These are phyloP conservation scores for Pseudodiploospora longispora DNA, from an alignment of 2,329 filamentous ascomycete genomes.

Conservation along the genomic window DNA sequence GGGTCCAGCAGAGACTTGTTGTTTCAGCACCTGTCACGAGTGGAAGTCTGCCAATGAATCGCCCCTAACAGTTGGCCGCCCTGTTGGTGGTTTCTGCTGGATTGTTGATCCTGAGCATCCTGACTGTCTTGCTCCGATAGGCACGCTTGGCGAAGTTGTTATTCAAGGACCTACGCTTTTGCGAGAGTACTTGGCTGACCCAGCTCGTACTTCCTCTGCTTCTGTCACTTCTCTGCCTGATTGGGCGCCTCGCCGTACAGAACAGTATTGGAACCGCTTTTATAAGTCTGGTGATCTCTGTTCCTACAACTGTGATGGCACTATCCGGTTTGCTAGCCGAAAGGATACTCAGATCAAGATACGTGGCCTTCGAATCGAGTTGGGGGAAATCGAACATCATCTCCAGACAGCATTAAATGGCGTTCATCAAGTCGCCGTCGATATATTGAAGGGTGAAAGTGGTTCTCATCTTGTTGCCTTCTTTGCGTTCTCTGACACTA, in stretches of 20 bases:
- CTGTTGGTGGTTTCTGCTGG: slow-evolving; percentile 7
- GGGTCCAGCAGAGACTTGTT: slow-evolving; percentile 12
- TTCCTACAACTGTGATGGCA: slow-evolving; percentile 22
- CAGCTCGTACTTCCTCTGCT: slow-evolving; percentile 2
- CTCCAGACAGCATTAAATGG: neutral
- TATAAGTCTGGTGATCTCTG: slow-evolving; percentile 42
- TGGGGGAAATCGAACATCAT: neutral
- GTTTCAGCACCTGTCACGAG: slow-evolving; percentile 8
- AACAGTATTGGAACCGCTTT: slow-evolving; percentile 11
- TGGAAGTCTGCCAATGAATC: slow-evolving; percentile 6
- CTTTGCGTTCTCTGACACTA: neutral
- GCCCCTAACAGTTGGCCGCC: slow-evolving; percentile 5
- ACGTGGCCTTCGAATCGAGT: slow-evolving; percentile 1
- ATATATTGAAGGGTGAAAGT: neutral
- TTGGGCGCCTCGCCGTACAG: slow-evolving; percentile 17
- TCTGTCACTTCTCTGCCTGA: slow-evolving; percentile 15
- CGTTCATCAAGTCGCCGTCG: neutral
- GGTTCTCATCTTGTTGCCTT: neutral
- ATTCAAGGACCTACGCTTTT: slow-evolving; percentile 6
- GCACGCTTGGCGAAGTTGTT: slow-evolving; percentile 6
- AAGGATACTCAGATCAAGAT: slow-evolving; percentile 8
- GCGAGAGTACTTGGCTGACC: slow-evolving; percentile 4
- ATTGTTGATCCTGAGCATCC: slow-evolving; percentile 5
- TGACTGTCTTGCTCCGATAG: slow-evolving; percentile 1
- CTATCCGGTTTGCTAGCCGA: slow-evolving; percentile 4